Evolutionary conservation across 2,329 filamentous ascomycete species (phyloP).

Genomic region (Graphium sp.): DNA sequence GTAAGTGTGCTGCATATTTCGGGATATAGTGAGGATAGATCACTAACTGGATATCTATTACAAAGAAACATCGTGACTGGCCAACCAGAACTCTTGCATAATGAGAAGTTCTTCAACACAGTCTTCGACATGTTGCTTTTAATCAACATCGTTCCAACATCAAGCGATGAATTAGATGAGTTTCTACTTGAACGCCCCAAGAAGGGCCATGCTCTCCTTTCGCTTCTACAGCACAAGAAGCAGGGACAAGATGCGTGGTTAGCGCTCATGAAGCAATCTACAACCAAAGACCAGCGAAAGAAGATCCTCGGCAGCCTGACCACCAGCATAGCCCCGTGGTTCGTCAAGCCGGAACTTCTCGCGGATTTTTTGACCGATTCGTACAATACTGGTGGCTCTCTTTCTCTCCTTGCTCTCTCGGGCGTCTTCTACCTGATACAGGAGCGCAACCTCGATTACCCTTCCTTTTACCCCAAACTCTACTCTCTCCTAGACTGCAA

Average conservation of each 20-base stretch:
- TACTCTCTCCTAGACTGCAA: constrained; percentile 81
- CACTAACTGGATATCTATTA: constrained; percentile 11
- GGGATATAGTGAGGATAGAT: no score
- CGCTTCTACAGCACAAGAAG: constrained; percentile 55
- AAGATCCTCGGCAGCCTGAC: constrained; percentile 59
- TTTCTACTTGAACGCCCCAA: constrained; percentile 50
- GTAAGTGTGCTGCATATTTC: no score
- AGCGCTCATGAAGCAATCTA: constrained; percentile 49
- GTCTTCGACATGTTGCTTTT: constrained; percentile 45
- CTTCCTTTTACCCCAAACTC: constrained; percentile 81
- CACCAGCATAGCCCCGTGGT: constrained; percentile 73
- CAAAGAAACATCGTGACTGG: constrained; percentile 1
- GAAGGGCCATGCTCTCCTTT: constrained; percentile 48
- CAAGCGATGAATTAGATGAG: constrained; percentile 46
- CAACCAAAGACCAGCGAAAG: constrained; percentile 64
- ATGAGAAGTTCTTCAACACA: constrained; percentile 30
- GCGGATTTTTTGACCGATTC: constrained; percentile 96
- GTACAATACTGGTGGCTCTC: constrained; percentile 74
- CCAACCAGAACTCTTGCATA: constrained; percentile 3
- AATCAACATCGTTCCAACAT: constrained; percentile 55
- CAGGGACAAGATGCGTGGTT: constrained; percentile 80
- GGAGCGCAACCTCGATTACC: constrained; percentile 89
- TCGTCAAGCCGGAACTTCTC: constrained; percentile 70
- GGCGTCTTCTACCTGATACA: constrained; percentile 92
- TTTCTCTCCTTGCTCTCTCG: constrained; percentile 73